These are phyloP conservation scores for Lachnellula suecica DNA, from an alignment of 2,329 filamentous ascomycete genomes.

Conservation along the genomic window DNA sequence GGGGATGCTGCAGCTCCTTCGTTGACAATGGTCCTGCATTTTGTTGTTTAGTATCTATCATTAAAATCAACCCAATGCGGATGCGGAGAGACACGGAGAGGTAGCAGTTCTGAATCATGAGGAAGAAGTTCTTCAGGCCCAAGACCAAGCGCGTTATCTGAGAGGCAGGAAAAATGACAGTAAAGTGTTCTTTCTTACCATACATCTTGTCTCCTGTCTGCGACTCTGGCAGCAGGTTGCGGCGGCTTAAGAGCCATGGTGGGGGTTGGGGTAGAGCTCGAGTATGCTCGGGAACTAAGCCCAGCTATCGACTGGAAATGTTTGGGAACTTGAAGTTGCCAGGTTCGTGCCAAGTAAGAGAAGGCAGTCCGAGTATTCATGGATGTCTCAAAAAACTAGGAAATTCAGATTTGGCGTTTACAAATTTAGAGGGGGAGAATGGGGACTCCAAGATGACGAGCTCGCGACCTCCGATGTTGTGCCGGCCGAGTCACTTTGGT, in stretches of 20 bases:
- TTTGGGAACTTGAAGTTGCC: constrained; percentile 4
- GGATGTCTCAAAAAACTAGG: not conserved
- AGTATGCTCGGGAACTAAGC: constrained; percentile 17
- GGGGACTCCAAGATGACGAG: not conserved
- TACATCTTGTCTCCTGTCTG: constrained; percentile 56
- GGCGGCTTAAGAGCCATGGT: constrained; percentile 34
- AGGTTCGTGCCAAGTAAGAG: constrained; percentile 3
- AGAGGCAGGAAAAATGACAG: too few relatives aligned
- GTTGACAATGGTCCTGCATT: constrained; percentile 61
- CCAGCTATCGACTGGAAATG: not conserved
- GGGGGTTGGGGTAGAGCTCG: constrained; percentile 14
- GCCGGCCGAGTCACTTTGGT: not conserved
- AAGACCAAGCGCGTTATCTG: too few relatives aligned
- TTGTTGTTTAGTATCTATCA: constrained; percentile 5
- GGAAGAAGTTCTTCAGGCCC: not conserved
- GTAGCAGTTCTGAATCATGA: not conserved
- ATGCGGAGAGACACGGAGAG: not conserved
- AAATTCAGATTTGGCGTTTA: not conserved
- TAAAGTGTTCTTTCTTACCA: too few relatives aligned
- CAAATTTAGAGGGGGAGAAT: not conserved
- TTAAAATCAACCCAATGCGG: not conserved
- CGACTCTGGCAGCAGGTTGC: constrained; percentile 53
- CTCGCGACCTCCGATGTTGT: not conserved
- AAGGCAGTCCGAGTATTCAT: constrained; percentile 17
- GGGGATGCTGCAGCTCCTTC: constrained; percentile 63